Evolutionary conservation across 73 alveolate species (phyloP), one percentile per base, ranked within the genome.

Genomic region (Loxodes magnus): DNA sequence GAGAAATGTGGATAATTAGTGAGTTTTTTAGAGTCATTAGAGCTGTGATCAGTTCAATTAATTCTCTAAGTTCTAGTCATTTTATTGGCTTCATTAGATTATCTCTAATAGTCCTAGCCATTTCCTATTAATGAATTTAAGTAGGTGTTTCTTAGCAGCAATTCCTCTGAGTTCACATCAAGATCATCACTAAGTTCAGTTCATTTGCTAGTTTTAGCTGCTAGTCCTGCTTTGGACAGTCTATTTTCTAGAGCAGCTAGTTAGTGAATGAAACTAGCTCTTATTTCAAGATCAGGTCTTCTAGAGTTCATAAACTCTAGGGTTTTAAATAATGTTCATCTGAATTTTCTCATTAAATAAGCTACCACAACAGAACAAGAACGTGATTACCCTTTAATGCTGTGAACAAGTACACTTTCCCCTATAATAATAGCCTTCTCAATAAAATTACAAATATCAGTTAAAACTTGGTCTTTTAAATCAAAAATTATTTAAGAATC

Each of bases 401-500:
- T 85, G 74, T 93, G 99, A 14, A 94, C 99, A 29, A 93, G 73
- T 16, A 89, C 77, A 52, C 97, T 89, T 71, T 93, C 99, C 3
- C 97, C 95, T 55, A 71, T 71, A 43, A 59, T 81, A 34, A 77
- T 62, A 41, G 97, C 78, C 63, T 85, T 97, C 56, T 92, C 99
- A 15, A 92, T 85, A 66, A 92, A 92, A 43, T 58, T 68, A 64
- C 74, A 82, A 34, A 92, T 88, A 64, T 87, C 82, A 64, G 80
- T 89, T 14, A 94, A 83, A 12, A 74, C 79, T 59, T 88, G 96
- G 60, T 84, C 97, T 51, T 82, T 82, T 34, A 67, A 66, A 46
- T 92, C 99, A 28, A 92, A 77, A 20, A 92, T 39, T 43, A 67
- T 70, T 64, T 92, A 88, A 43, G 76, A 66, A 21, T 87, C 97